Conservation (phyloP, 345 rosid genomes). For the Linum usitatissimum region DNA sequence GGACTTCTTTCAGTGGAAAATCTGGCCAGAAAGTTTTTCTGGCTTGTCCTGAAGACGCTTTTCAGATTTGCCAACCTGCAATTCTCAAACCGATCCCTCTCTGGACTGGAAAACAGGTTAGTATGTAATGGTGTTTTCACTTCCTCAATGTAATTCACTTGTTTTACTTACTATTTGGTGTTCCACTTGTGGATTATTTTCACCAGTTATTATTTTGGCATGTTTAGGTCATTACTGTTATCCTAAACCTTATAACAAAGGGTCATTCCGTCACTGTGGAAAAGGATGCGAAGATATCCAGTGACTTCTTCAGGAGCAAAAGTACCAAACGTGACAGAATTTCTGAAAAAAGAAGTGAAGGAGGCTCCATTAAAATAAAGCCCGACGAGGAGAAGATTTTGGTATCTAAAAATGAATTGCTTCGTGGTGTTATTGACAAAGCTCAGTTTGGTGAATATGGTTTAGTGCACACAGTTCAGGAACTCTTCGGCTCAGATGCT, state of each 20-base stretch:
- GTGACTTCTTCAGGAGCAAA: conserved; percentile 56
- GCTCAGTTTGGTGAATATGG: conserved; percentile 97
- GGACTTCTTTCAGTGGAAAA: conserved; percentile 32
- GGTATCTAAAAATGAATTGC: conserved; percentile 52
- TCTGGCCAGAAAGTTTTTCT: conserved; percentile 56
- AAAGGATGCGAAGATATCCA: conserved; percentile 62
- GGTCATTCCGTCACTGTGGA: conserved; percentile 71
- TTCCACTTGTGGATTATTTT: neutral
- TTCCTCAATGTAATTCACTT: neutral
- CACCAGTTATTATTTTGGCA: conserved; percentile 9
- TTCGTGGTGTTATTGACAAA: conserved; percentile 93
- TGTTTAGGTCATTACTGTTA: conserved; percentile 57
- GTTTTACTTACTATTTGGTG: neutral
- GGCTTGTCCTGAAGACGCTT: conserved; percentile 38
- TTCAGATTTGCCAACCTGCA: conserved; percentile 44
- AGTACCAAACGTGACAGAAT: conserved; percentile 16
- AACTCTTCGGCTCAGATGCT: conserved; percentile 76
- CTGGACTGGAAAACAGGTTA: conserved; percentile 99
- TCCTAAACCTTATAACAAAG: conserved; percentile 56
- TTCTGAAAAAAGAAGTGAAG: conserved; percentile 14
- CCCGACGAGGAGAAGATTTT: conserved; percentile 63
- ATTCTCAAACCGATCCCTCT: conserved; percentile 77
- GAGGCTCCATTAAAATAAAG: conserved; percentile 11
- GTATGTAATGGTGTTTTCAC: neutral
- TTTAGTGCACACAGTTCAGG: conserved; percentile 88